Evolutionary conservation across 768 basidiomycete species (phyloP), one percentile per base, ranked within the genome.

Genomic region (Suillus occidentalis): DNA sequence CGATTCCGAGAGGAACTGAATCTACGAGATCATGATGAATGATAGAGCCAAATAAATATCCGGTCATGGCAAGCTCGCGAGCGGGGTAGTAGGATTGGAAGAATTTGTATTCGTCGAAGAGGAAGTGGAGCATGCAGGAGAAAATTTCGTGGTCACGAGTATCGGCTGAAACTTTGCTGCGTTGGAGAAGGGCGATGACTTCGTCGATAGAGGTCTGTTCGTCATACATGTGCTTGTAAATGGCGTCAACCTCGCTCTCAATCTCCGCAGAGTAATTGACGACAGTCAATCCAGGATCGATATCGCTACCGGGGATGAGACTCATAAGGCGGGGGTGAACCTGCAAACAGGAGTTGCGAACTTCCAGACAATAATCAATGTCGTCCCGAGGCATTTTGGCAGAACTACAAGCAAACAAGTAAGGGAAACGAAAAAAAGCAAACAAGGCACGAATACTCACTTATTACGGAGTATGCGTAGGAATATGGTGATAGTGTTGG

Each of bases 81-180:
- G 92, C 84, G 31, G 97, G 97, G 72, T 95, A 95, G 78, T 91
- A 97, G 47, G 92, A 91, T 74, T 97, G 94, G 87, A 99, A 97
- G 83, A 98, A 99, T 73, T 95, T 96, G 87, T 97, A 97, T 80
- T 99, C 97, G 86, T 99, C 97, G 79, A 99, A 98, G 52, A 99
- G 87, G 83, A 97, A 97, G 81, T 98, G 96, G 60, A 99, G 89
- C 89, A 97, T 97, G 86, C 95, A 98, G n/a, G 95, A 97, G 74
- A 98, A 98, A 67, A 97, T 87, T 78, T 99, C 95, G 75, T 97
- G 94, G 70, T 98, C 95, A 63, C 89, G 88, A 53, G 89, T 79
- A 69, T 90, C 92, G 39, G 86, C 83, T 37, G 95, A 96, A 59
- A 85, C 86, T 73, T 96, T 95, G 81, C 89, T 87, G 62, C 89